Conservation (phyloP, 1,284 basidiomycete genomes). For the Somion occarium region DNA sequence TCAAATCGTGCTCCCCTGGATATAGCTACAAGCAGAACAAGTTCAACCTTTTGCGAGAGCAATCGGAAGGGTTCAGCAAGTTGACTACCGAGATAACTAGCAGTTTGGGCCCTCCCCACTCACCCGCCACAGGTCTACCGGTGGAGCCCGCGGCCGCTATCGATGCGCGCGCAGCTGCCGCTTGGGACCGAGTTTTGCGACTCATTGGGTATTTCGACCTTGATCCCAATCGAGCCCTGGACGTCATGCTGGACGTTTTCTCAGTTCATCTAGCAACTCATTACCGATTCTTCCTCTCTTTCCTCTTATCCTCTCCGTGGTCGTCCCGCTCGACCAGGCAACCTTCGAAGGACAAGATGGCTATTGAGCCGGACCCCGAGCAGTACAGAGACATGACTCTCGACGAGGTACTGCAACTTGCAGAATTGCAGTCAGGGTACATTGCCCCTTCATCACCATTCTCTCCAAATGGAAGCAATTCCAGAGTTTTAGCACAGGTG, state of each 20-base stretch:
- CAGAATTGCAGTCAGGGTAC: conserved; percentile 32
- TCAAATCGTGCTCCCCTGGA: conserved; percentile 3
- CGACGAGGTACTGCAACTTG: conserved; percentile 58
- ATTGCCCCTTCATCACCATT: conserved; percentile 8
- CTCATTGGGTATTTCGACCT: conserved; percentile 96
- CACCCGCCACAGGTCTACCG: conserved; percentile 52
- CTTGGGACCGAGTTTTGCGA: conserved; percentile 86
- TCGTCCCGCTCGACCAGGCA: conserved; percentile 18
- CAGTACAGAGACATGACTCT: conserved; percentile 55
- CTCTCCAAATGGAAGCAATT: conserved; percentile 28
- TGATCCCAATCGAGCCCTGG: conserved; percentile 91
- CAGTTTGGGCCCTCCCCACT: conserved; percentile 72
- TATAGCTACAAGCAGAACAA: conserved; percentile 95
- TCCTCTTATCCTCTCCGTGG: conserved; percentile 87
- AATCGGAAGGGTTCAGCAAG: conserved; percentile 96
- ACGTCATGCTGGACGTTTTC: conserved; percentile 91
- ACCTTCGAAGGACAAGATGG: conserved; percentile 26
- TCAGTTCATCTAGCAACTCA: conserved; percentile 80
- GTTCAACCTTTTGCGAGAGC: conserved; percentile 95
- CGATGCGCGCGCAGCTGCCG: conserved; percentile 61
- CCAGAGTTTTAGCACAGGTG: conserved; percentile 82
- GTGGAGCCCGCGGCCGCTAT: conserved; percentile 52
- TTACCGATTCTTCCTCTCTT: conserved; percentile 87
- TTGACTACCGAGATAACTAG: conserved; percentile 83
- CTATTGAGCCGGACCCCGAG: conserved; percentile 33